Percentiles rank a stretch among this genome's conserved stretches.
phyloP scores from a whole-genome alignment of 495 filamentous ascomycete genomes.

The Talaromyces proteolyticus region DNA sequence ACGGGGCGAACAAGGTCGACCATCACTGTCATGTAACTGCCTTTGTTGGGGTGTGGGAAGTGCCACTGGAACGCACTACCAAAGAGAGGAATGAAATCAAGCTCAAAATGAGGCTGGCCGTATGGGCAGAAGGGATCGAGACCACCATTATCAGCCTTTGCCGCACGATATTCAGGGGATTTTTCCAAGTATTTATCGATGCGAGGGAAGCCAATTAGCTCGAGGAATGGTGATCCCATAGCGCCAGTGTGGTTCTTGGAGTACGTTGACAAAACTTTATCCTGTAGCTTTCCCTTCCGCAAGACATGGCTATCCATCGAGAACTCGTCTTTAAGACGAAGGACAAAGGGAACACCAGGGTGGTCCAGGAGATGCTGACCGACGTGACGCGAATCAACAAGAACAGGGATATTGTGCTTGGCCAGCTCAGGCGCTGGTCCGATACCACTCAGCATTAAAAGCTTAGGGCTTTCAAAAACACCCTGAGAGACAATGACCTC shows the following conservation, averaged over 20 bases:
- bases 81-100: conserved; percentile 27
- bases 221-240: conserved; percentile 41
- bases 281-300: conserved; percentile 16
- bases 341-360: conserved; percentile 43
- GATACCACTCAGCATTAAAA: conserved; percentile 45
- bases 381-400: conserved; percentile 37
- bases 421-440: conserved; percentile 32
- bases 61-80: conserved; percentile 58
- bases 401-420: conserved; percentile 28
- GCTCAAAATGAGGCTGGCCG: conserved; percentile 58
- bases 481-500: conserved; percentile 45
- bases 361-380: conserved; percentile 46
- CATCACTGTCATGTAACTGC: conserved; percentile 41
- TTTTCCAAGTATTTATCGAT: conserved; percentile 43
- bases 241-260: conserved; percentile 41
- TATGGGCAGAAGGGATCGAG: conserved; percentile 52
- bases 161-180: conserved; percentile 39
- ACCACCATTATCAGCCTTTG: conserved; percentile 43
- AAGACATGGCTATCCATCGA: conserved; percentile 49
- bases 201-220: conserved; percentile 50
- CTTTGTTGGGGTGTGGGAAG: conserved; percentile 40
- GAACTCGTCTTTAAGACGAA: conserved; percentile 47
- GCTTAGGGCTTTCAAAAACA: conserved; percentile 39
- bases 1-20: conserved; percentile 34
- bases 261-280: conserved; percentile 39